A percentile compares a stretch with the other conserved stretches of the same genome.
Evolutionary conservation across 495 filamentous ascomycete genomes (phyloP).

Genomic region (Penicillium silybi): DNA sequence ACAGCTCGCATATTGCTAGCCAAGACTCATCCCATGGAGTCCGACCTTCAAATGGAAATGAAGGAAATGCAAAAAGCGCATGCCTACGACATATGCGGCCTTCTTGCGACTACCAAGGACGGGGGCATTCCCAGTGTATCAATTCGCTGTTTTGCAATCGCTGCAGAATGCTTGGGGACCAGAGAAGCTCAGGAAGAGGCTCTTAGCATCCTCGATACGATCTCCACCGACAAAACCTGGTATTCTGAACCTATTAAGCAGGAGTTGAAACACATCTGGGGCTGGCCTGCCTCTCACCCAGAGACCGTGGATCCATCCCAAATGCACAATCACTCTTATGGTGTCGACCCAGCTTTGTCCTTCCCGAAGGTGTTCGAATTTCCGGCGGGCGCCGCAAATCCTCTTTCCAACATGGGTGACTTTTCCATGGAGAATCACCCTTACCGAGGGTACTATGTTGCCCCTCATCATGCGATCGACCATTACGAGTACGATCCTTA

Average conservation of each 20-base stretch:
- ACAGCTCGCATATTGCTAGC: slow-evolving; percentile 76
- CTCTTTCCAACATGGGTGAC: slow-evolving; percentile 61
- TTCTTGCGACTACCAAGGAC: slow-evolving; percentile 80
- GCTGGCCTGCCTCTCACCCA: slow-evolving; percentile 52
- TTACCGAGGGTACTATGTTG: slow-evolving; percentile 63
- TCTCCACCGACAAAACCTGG: slow-evolving; percentile 78
- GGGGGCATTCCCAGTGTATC: slow-evolving; percentile 72
- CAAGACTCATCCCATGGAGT: slow-evolving; percentile 68
- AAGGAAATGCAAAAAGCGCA: slow-evolving; percentile 63
- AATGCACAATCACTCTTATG: slow-evolving; percentile 22
- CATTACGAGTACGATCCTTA: slow-evolving; percentile 23
- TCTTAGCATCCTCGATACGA: slow-evolving; percentile 68
- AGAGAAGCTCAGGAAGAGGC: slow-evolving; percentile 78
- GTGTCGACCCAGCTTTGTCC: slow-evolving; percentile 17
- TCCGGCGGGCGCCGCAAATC: slow-evolving; percentile 56
- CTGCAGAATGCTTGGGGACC: slow-evolving; percentile 66
- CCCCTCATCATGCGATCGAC: slow-evolving; percentile 30
- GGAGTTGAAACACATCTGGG: slow-evolving; percentile 73
- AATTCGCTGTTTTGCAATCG: slow-evolving; percentile 72
- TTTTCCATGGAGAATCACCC: slow-evolving; percentile 72
- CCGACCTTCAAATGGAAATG: slow-evolving; percentile 56
- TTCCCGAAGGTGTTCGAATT: slow-evolving; percentile 26
- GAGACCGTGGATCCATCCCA: slow-evolving; percentile 21
- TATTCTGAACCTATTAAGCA: slow-evolving; percentile 61
- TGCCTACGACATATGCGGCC: slow-evolving; percentile 80